A percentile compares a stretch with the other conserved stretches of the same genome.
Conservation (phyloP, 2,329 filamentous ascomycete species). For the Ascosphaera apis region DNA sequence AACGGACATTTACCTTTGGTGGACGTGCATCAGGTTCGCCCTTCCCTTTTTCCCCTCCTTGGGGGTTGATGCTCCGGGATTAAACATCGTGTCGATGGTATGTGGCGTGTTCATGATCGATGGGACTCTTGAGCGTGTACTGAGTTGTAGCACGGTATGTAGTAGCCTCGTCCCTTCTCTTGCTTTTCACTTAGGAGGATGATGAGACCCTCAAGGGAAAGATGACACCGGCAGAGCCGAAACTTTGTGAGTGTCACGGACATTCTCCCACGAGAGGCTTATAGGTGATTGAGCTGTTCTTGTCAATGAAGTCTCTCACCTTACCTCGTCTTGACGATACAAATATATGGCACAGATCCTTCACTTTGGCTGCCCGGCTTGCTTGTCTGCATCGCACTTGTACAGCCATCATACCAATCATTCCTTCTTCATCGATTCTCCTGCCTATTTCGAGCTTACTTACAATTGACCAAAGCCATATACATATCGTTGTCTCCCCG, state of each 20-base stretch:
- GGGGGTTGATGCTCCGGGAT: background rate
- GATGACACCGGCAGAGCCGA: background rate
- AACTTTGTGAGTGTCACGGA: background rate
- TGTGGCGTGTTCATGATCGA: background rate
- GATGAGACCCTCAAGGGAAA: background rate
- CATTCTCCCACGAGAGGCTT: background rate
- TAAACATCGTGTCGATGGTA: background rate
- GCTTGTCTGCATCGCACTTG: no score
- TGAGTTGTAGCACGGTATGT: background rate
- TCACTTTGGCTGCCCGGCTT: no score
- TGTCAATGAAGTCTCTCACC: no score
- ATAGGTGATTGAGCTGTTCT: no score
- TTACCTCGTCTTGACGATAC: no score
- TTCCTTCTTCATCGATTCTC: background rate
- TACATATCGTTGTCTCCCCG: no score
- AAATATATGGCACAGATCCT: no score
- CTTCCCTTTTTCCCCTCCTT: background rate
- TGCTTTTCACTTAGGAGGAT: no score
- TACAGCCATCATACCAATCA: background rate
- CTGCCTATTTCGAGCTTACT: background rate
- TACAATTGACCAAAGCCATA: no score
- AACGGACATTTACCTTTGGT: background rate
- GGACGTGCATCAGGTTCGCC: background rate
- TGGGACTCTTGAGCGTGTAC: background rate
- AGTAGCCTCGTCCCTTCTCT: background rate